Evolutionary conservation across 768 basidiomycete species (phyloP).

Genomic region (Mycena epipterygia): DNA sequence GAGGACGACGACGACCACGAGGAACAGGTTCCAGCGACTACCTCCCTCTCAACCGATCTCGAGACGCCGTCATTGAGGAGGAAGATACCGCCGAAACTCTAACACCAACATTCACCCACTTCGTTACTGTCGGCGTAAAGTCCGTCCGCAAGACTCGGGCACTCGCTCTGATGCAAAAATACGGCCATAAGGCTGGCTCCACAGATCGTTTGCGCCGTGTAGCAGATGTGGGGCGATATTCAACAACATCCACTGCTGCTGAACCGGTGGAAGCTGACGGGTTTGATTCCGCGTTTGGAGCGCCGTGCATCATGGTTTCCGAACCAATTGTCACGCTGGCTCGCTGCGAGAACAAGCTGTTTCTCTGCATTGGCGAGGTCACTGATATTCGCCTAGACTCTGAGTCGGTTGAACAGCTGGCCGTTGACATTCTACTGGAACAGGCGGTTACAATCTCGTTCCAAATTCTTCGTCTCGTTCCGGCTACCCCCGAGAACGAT

Average conservation of each 20-base stretch:
- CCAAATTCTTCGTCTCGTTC: constrained; percentile 5
- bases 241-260: background rate
- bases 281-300: constrained; percentile 4
- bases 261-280: background rate
- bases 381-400: background rate
- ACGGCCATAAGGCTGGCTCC: background rate
- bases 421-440: constrained; percentile 7
- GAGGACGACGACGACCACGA: background rate
- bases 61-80: constrained; percentile 15
- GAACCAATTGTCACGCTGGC: background rate
- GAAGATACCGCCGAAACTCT: background rate
- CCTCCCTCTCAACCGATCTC: background rate
- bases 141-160: background rate
- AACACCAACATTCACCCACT: background rate
- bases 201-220: background rate
- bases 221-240: background rate
- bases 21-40: background rate
- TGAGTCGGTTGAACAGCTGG: background rate
- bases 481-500: background rate
- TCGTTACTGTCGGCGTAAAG: background rate
- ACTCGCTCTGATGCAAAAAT: background rate
- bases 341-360: background rate
- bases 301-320: constrained; percentile 2
- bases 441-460: background rate
- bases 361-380: constrained; percentile 9